Evolutionary conservation across 2,329 filamentous ascomycete genomes (phyloP).

Genomic region (Plenodomus lindquistii): DNA sequence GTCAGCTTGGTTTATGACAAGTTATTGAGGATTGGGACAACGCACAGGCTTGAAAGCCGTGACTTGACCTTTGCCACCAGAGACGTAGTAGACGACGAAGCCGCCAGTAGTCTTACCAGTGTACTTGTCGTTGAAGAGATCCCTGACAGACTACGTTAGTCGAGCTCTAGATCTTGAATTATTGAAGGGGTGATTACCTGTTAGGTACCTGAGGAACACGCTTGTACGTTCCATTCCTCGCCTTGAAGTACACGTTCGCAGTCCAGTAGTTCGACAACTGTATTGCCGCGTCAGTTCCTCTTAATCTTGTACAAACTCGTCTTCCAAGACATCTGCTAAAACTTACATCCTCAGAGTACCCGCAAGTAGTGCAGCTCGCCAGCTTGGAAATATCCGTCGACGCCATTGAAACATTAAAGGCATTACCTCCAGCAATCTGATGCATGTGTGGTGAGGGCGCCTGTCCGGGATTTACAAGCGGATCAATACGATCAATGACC

Average conservation of each 20-base stretch:
- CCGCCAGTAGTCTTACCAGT: conserved; percentile 44
- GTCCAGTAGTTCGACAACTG: conserved; percentile 35
- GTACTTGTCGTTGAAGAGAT: conserved; percentile 41
- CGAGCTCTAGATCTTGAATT: neutral
- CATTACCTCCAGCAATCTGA: conserved; percentile 50
- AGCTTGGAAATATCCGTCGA: conserved; percentile 6
- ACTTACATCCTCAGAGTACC: conserved; percentile 23
- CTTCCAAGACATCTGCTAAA: neutral
- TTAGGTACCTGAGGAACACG: conserved; percentile 36
- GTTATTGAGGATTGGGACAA: accelerated
- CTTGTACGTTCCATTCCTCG: conserved; percentile 38
- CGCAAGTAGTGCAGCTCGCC: conserved; percentile 49
- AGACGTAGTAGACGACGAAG: conserved; percentile 55
- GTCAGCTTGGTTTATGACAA: neutral
- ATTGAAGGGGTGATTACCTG: neutral
- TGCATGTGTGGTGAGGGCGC: conserved; percentile 43
- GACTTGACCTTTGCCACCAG: conserved; percentile 45
- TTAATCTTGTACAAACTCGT: too few relatives aligned
- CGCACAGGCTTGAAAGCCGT: conserved; percentile 47
- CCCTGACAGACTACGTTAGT: conserved; percentile 35
- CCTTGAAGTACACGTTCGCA: conserved; percentile 40
- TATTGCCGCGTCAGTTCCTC: neutral
- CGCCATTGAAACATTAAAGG: conserved; percentile 51
- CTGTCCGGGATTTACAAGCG: conserved; percentile 43
- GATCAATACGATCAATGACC: conserved; percentile 38